phyloP scores from a whole-genome alignment of 2,329 filamentous ascomycete species.

The Ambrosiella beaveri region DNA sequence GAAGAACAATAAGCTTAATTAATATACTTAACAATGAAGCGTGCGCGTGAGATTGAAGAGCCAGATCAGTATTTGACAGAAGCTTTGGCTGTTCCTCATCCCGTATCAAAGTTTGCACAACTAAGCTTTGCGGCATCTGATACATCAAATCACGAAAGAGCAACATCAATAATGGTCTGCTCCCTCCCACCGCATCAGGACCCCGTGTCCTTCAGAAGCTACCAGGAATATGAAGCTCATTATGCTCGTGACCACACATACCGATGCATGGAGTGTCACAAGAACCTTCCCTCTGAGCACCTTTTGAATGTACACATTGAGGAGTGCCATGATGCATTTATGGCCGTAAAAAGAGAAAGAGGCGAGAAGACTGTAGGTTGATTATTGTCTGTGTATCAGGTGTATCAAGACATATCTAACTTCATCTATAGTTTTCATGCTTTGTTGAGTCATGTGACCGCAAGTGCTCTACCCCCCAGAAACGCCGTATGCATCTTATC shows the following conservation, averaged over 20 bases:
- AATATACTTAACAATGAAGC: conserved; percentile 33
- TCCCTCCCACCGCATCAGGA: conserved; percentile 63
- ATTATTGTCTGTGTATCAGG: neutral
- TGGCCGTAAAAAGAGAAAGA: conserved; percentile 51
- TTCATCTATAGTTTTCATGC: conserved; percentile 51
- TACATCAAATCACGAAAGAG: conserved; percentile 19
- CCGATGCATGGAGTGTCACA: conserved; percentile 67
- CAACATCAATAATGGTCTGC: conserved; percentile 51
- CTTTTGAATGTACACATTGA: conserved; percentile 72
- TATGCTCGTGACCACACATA: conserved; percentile 69
- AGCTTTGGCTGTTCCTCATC: conserved; percentile 1
- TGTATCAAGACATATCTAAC: neutral
- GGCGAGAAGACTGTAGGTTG: conserved; percentile 68
- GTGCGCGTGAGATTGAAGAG: conserved; percentile 42
- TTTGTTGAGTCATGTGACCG: conserved; percentile 80
- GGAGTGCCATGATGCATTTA: conserved; percentile 76
- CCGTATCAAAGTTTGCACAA: conserved; percentile 37
- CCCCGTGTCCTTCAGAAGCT: conserved; percentile 51
- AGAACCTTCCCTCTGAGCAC: conserved; percentile 74
- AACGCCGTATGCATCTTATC: conserved; percentile 73
- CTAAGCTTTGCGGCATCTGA: conserved; percentile 29
- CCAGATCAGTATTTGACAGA: conserved; percentile 1
- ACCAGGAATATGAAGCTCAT: conserved; percentile 72
- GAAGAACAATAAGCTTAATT: conserved; percentile 8
- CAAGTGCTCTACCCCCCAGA: conserved; percentile 67